Percentiles rank a stretch among this genome's conserved stretches.
Evolutionary conservation across 495 filamentous ascomycete species (phyloP).

Genomic region (Pseudevernia furfuracea): DNA sequence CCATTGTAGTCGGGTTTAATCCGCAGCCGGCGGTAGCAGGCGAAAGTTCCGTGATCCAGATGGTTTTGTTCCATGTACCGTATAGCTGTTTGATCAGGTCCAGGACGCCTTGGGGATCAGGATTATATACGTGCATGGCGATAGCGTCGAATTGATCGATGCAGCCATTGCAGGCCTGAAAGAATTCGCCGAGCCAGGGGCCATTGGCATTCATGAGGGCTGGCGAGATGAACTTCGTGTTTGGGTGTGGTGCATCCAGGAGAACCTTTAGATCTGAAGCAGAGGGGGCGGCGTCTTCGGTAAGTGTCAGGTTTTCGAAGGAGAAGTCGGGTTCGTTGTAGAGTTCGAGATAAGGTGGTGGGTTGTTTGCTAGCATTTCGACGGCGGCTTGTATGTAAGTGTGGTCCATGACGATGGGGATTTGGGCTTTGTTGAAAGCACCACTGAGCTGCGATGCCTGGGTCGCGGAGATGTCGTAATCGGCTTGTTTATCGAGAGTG

Average conservation of each 20-base stretch:
- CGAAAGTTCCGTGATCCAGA: slow-evolving; percentile 27
- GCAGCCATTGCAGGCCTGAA: slow-evolving; percentile 21
- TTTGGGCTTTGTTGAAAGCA: slow-evolving; percentile 20
- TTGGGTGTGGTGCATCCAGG: slow-evolving; percentile 5
- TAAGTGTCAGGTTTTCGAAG: slow-evolving; percentile 14
- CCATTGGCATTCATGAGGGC: slow-evolving; percentile 14
- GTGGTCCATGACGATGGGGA: slow-evolving; percentile 25
- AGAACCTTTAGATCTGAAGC: slow-evolving; percentile 12
- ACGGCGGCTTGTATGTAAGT: slow-evolving; percentile 12
- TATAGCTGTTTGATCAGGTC: slow-evolving; percentile 16
- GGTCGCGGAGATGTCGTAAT: slow-evolving; percentile 11
- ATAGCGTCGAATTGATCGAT: slow-evolving; percentile 23
- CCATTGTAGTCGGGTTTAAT: neutral
- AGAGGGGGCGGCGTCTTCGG: slow-evolving; percentile 14
- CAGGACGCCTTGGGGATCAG: slow-evolving; percentile 12
- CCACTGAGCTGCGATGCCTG: neutral
- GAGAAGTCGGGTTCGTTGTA: slow-evolving; percentile 28
- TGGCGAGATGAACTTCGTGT: slow-evolving; percentile 22
- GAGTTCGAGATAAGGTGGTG: slow-evolving; percentile 24
- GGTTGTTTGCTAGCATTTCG: slow-evolving; percentile 8
- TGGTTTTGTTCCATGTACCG: slow-evolving; percentile 18
- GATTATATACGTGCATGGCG: slow-evolving; percentile 21
- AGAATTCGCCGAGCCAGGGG: slow-evolving; percentile 22
- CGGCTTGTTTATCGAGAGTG: slow-evolving; percentile 12
- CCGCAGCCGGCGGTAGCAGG: slow-evolving; percentile 15